Base-by-base conservation (phyloP, 352 stramenopile species). In the Globisporangium lucens region DNA sequence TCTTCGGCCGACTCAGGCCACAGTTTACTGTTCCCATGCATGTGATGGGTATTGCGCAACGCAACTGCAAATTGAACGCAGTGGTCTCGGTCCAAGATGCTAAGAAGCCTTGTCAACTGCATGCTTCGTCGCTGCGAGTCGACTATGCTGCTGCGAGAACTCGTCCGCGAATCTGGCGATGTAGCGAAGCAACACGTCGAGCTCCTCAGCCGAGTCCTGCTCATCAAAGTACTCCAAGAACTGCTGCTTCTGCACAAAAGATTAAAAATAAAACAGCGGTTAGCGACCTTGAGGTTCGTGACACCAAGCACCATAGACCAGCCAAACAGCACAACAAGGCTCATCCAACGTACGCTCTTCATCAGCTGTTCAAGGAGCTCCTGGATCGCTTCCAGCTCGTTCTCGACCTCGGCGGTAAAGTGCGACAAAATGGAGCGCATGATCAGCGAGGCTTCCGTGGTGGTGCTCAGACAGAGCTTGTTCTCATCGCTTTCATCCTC, bases 221-320 rank as follows among this genome's bases (percentile, higher is more conserved):
- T 94, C 87, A 66, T 91, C 85, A 38, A 94, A 90, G 51, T 91
- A 92, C 46, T 85, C 76, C 33, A 92, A 70, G 71, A 93, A 92
- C 12, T 77, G 63, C 49, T 76, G 73, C 79, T 79, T 85, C 85
- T 93, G 53, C 5, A 24, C 55, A 64, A 24, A 55, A 35, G 4
- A 51, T 1, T 33, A 33, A 53, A 33, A 12, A 30, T 10, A 61
- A 7, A 8, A 7, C 15, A 30, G 27, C 38, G 55, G 20, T 20
- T 20, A 49, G 43, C 43, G 15, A 65, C 9, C 24, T 24, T 24
- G 24, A 24, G 24, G 24, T 24, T 24, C 5, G 65, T 7, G 38
- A 17, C 15, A 56, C 10, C 52, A 15, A 57, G 52, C 5, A 49
- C 52, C 29, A 56, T 6, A 27, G 20, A 35, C n/a, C 30, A 57